Evolutionary conservation across 805 yeast species (phyloP).

Genomic region (Citeromyces matritensis): DNA sequence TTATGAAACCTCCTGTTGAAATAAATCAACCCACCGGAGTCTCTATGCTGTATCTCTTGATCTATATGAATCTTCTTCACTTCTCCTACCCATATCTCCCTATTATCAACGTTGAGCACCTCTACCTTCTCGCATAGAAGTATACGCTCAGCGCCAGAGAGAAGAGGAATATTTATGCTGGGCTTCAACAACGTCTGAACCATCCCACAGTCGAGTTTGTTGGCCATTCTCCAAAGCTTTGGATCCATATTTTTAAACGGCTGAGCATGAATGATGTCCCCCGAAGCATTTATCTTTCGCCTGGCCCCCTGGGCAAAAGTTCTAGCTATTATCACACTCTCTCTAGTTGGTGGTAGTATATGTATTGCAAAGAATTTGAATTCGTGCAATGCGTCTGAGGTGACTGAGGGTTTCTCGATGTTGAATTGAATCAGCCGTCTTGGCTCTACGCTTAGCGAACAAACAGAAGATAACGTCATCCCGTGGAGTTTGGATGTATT

Average conservation of each 20-base stretch:
- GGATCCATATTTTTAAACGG: conserved; percentile 34
- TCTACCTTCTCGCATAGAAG: conserved; percentile 43
- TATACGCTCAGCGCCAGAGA: conserved; percentile 41
- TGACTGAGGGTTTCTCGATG: conserved; percentile 72
- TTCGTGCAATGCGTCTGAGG: conserved; percentile 53
- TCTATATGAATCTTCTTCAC: conserved; percentile 39
- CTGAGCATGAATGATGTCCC: conserved; percentile 18
- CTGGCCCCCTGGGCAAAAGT: conserved; percentile 47
- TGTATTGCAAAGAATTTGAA: conserved; percentile 56
- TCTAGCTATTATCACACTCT: conserved; percentile 45
- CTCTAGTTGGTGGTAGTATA: conserved; percentile 44
- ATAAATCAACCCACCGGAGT: conserved; percentile 52
- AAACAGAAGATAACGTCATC: conserved; percentile 74
- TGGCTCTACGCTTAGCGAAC: conserved; percentile 69
- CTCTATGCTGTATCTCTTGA: conserved; percentile 12
- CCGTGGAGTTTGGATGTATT: conserved; percentile 33
- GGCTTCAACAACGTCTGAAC: conserved; percentile 5
- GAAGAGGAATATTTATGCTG: conserved; percentile 31
- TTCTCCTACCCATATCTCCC: conserved; percentile 81
- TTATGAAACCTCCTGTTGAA: conserved; percentile 47
- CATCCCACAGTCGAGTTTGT: conserved; percentile 5
- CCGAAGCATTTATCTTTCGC: conserved; percentile 19
- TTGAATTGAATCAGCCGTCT: conserved; percentile 74
- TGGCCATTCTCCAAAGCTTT: conserved; percentile 20
- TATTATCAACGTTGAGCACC: conserved; percentile 56